phyloP scores from a whole-genome alignment of 2,329 filamentous ascomycete species.

The Dendrostoma leiphaemia region DNA sequence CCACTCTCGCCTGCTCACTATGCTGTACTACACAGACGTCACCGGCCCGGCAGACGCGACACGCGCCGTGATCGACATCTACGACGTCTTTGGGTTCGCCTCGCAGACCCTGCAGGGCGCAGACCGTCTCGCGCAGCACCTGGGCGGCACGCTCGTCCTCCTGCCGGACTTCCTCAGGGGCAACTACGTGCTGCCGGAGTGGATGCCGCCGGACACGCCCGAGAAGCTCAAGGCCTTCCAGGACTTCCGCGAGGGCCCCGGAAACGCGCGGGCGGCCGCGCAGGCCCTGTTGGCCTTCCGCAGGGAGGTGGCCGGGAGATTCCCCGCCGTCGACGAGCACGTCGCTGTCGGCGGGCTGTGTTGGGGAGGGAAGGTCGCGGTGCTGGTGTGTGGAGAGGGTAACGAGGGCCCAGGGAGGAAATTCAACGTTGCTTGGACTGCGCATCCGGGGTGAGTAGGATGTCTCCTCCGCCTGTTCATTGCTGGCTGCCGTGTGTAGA shows the following conservation, averaged over 20 bases:
- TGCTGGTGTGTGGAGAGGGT: conserved; percentile 34
- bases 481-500: background rate
- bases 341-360: conserved; percentile 46
- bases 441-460: conserved; percentile 30
- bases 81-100: conserved; percentile 46
- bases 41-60: conserved; percentile 31
- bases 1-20: no score
- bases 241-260: conserved; percentile 32
- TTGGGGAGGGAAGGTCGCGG: conserved; percentile 45
- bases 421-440: conserved; percentile 34
- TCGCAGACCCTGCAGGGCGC: conserved; percentile 47
- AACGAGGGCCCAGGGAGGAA: conserved; percentile 33
- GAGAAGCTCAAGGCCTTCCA: conserved; percentile 37
- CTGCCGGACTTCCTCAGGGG: conserved; percentile 41
- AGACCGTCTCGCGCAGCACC: conserved; percentile 38
- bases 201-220: conserved; percentile 39
- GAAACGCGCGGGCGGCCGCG: conserved; percentile 27
- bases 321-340: conserved; percentile 36
- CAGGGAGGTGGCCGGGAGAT: conserved; percentile 30
- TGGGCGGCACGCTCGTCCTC: conserved; percentile 37
- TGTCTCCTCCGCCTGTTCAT: no score
- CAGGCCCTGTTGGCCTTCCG: conserved; percentile 31
- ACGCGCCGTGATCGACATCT: conserved; percentile 41
- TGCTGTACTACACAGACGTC: conserved; percentile 37
- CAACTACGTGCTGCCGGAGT: conserved; percentile 27